A percentile compares a stretch with the other conserved stretches of the same genome.
Conservation (phyloP, 768 basidiomycete species). For the Leccinum truebloodii region DNA sequence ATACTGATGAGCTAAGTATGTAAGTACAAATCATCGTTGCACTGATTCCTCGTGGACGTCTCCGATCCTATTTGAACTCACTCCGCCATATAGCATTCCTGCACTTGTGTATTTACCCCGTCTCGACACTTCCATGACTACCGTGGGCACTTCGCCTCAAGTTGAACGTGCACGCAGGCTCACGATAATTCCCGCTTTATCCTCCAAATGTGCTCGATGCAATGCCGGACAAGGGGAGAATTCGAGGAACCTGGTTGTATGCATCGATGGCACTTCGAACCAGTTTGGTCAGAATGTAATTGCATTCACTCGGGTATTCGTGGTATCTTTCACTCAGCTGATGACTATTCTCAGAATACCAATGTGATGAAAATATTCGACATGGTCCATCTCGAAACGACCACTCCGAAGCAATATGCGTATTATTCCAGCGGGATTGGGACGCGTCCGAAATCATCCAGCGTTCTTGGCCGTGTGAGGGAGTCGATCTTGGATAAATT, state of each 20-base stretch:
- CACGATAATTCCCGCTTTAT: background rate
- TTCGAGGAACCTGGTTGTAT: no score
- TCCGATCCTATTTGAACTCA: background rate
- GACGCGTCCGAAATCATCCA: background rate
- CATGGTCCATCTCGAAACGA: no score
- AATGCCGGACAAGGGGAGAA: no score
- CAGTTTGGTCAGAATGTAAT: no score
- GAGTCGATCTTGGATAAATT: constrained; percentile 23
- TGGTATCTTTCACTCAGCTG: no score
- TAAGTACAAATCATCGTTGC: background rate
- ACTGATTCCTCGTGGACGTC: background rate
- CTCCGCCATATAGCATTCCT: background rate
- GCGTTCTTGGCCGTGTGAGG: no score
- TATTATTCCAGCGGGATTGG: background rate
- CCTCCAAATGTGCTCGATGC: background rate
- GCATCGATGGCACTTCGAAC: no score
- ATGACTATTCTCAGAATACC: no score
- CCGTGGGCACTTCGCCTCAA: background rate
- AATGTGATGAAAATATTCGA: no score
- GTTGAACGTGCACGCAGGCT: background rate
- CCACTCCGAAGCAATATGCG: background rate
- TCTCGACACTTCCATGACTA: background rate
- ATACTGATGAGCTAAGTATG: no score
- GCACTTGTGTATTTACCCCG: background rate
- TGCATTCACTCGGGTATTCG: no score